Evolutionary conservation across 768 basidiomycete genomes (phyloP), one percentile per base, ranked within the genome.

Genomic region (Clavulina sp.): DNA sequence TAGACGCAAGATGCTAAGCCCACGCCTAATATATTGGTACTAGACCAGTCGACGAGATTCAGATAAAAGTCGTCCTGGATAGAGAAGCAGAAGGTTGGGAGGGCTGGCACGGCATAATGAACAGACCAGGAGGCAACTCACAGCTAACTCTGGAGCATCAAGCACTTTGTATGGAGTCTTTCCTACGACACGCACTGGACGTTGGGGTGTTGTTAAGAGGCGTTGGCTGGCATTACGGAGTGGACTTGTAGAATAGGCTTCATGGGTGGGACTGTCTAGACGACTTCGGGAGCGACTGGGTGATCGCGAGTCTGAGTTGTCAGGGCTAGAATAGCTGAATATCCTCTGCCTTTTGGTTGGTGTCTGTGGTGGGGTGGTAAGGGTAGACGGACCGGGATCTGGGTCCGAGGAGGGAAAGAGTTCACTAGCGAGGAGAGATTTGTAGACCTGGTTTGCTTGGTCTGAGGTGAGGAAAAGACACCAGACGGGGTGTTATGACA

Each of bases 101-200:
- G n/a, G n/a, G n/a, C n/a, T n/a, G n/a, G n/a, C n/a, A 9, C 19
- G n/a, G 13, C n/a, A 30, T 6, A 46, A 28, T 6, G 23, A 3
- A 7, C 16, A 4, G 9, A 51, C 29, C n/a, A 40, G 9, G 48
- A 28, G 18, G 41, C n/a, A 28, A 57, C 64, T 59, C 49, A 66
- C 66, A 28, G 89, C 88, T 9, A 99, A 77, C 51, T 97, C 92
- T 0, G 93, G 95, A 5, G 93, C 93, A 62, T 99, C 93, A 31
- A 97, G 75, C 1, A 96, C 93, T 53, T 95, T 79, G 69, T 93
- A 97, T 2, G 93, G 93, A 0, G 92, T 95, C 64, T 93, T 91
- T 68, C 82, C 82, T 1, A 96, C 84, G 53, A 72, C 80, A 41
- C 93, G 77, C 4, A 85, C 75, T 53, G 80, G 73, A 48, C 85